A percentile compares a stretch with the other conserved stretches of the same genome.
phyloP scores from a whole-genome alignment of 345 rosid species.

The Pistacia atlantica region DNA sequence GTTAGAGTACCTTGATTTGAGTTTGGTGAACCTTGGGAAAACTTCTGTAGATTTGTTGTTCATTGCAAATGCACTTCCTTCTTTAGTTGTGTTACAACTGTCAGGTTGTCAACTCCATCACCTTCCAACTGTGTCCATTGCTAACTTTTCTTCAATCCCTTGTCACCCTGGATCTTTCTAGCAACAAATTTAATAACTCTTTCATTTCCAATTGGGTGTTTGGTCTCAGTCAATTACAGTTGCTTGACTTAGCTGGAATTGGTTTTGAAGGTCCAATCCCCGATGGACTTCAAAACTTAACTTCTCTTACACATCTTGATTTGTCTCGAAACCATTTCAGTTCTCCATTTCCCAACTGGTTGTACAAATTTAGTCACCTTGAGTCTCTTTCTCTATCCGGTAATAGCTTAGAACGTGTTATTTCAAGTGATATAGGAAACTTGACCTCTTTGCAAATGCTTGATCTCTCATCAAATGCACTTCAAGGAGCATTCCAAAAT shows the following conservation, averaged over 20 bases:
- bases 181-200: neutral
- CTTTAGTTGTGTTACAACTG: neutral
- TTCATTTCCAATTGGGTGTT: neutral
- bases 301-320: conserved; percentile 13
- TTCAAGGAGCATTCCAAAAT: neutral
- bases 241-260: neutral
- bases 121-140: neutral
- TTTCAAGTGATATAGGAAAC: conserved; percentile 18
- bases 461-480: neutral
- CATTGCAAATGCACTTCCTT: neutral
- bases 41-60: neutral
- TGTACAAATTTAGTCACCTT: neutral
- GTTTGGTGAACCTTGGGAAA: neutral
- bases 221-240: neutral
- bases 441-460: conserved; percentile 6
- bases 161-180: neutral
- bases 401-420: neutral
- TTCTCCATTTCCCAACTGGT: conserved; percentile 16
- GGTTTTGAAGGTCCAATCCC: neutral
- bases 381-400: neutral
- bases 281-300: conserved; percentile 9
- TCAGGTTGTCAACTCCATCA: neutral
- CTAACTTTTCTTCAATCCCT: neutral
- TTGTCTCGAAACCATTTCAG: neutral
- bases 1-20: neutral